Evolutionary conservation across 2,329 filamentous ascomycete species (phyloP), one percentile per base, ranked within the genome.

Genomic region (Neoascochyta sp.): DNA sequence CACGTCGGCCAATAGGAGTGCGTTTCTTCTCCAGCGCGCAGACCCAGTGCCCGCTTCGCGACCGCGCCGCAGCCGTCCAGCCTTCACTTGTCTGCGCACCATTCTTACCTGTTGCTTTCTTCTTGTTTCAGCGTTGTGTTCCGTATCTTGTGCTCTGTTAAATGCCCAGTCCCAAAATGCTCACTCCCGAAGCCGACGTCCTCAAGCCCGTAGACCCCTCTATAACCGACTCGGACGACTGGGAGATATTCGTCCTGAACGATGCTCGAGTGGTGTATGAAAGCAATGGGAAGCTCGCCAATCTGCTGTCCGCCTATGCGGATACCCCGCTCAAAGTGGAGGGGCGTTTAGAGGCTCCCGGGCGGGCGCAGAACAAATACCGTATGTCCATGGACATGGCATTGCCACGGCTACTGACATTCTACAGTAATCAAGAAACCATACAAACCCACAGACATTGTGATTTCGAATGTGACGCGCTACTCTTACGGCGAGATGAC

Each of bases 201-300:
- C 60, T 73, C 32, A 57, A 53, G 35, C 63, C 67, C 4, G 56
- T 61, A 29, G 59, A 66, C 42, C 60, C 63, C 22, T 51, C 63
- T 20, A 45, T 66, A 8, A 42, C 53, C 7, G 43, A 68, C 30
- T 54, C 64, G 9, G 66, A 76, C 45, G 62, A 76, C 10, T 83
- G 77, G 70, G 76, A 79, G 3, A 71, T 71, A 27, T 84, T 83
- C 51, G 65, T 76, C 5, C 66, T 87, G 22, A 67, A 55, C 27
- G 71, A 84, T 50, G 80, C 74, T 20, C 68, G 74, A 11, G 70
- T 86, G n/a, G 71, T 75, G 40, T 69, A 79, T 43, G 73, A 75
- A 16, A 59, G 61, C 16, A 70, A 69, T n/a, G 53, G 54, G 7
- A 46, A 50, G 20, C 54, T 76, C 3, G 75, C 73, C 16, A 83